Conservation (phyloP, 2,329 filamentous ascomycete species). For the Talaromyces sp. region DNA sequence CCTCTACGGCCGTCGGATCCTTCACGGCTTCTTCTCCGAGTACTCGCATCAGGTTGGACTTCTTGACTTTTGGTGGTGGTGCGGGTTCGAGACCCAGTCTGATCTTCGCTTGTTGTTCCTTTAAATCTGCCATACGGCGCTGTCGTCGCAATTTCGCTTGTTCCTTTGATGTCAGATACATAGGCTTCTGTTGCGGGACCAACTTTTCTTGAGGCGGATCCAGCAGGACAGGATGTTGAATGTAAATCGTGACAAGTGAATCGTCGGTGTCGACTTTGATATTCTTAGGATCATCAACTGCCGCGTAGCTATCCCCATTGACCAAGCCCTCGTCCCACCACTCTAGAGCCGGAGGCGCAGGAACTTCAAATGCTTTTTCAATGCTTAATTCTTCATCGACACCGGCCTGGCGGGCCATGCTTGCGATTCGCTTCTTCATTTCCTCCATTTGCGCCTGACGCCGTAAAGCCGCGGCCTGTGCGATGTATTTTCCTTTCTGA, state of each 20-base stretch:
- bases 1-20: slow-evolving; percentile 95
- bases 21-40: slow-evolving; percentile 89
- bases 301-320: slow-evolving; percentile 69
- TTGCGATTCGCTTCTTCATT: slow-evolving; percentile 91
- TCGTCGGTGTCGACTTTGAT: slow-evolving; percentile 76
- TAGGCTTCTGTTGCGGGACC: slow-evolving; percentile 73
- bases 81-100: slow-evolving; percentile 84
- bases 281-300: slow-evolving; percentile 60
- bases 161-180: slow-evolving; percentile 88
- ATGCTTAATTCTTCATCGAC: slow-evolving; percentile 87
- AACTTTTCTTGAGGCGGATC: slow-evolving; percentile 89
- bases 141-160: slow-evolving; percentile 87
- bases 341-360: slow-evolving; percentile 80
- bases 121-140: slow-evolving; percentile 84
- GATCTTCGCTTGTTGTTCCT: slow-evolving; percentile 96
- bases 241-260: slow-evolving; percentile 81
- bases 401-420: slow-evolving; percentile 80
- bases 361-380: slow-evolving; percentile 84
- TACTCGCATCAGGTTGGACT: slow-evolving; percentile 95
- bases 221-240: slow-evolving; percentile 88
- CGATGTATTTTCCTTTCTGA: slow-evolving; percentile 94
- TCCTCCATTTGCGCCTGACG: slow-evolving; percentile 84
- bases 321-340: slow-evolving; percentile 97
- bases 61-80: slow-evolving; percentile 93
- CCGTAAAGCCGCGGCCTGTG: slow-evolving; percentile 84